Evolutionary conservation across 179 eudicot genomes (phyloP), one percentile per base, ranked within the genome.

Genomic region (Carnegiea gigantea): DNA sequence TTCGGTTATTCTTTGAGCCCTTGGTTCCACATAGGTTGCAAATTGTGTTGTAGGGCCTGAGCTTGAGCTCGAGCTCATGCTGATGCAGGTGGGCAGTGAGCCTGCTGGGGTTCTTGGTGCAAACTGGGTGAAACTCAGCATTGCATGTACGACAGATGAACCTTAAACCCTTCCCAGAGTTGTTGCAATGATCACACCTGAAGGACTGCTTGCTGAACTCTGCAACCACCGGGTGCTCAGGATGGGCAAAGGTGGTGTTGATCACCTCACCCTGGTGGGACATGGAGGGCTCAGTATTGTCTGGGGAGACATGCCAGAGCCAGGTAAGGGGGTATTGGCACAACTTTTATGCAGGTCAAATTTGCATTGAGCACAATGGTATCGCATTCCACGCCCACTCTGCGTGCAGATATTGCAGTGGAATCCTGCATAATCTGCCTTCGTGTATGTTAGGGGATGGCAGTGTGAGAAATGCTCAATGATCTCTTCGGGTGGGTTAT

Each of bases 11-110:
- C 17, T 24, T 46, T 20, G 46, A 26, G 20, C 64, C 81, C 44
- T 64, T 6, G 8, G 77, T 82, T 68, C 77, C 64, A 77, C 84
- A 82, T 6, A 71, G 51, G 7, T 44, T 48, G 33, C 84, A 82
- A 10, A 0, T 10, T 59, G 12, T 71, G 33, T 54, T 70, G 10
- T 15, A 5, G 2, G 81, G 81, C 74, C 81, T 77, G 6, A 82
- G 77, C 77, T 43, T 77, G 18, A 82, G 81, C 60, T 82, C 81
- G 0, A 82, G 81, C 73, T 82, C 84, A 26, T 77, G 84, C 11
- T 70, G 84, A 48, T 77, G 80, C 46, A 70, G 17, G 60, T 54
- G 28, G 17, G 80, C 15, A 71, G 23, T 71, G 33, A 82, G 80
- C 80, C 84, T 82, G 10, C 77, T 82, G 9, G 84, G 84, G 73